Percentiles rank a stretch among this genome's conserved stretches.
phyloP scores from a whole-genome alignment of 345 rosid species.

The Carallia brachiata region DNA sequence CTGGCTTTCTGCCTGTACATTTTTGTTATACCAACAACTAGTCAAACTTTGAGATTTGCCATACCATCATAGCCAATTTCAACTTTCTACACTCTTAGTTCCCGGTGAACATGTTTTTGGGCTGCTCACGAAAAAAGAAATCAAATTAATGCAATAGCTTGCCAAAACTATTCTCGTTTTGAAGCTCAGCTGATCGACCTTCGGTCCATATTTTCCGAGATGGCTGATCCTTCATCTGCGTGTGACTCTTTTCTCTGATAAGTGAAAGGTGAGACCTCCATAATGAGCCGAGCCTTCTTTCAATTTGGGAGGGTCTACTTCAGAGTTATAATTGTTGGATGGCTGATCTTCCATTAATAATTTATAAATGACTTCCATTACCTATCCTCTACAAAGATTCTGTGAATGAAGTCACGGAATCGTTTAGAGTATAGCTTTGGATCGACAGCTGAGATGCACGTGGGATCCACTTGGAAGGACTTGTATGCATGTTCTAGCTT shows the following conservation, averaged over 20 bases:
- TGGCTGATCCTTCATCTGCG: neutral
- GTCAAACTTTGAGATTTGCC: neutral
- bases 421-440: slow-evolving; percentile 33
- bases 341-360: neutral
- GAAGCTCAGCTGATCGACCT: neutral
- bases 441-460: slow-evolving; percentile 37
- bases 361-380: no score
- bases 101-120: neutral
- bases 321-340: neutral
- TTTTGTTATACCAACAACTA: slow-evolving; percentile 2
- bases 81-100: neutral
- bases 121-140: neutral
- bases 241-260: no score
- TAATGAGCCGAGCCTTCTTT: no score
- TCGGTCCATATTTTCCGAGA: neutral
- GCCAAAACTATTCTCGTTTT: neutral
- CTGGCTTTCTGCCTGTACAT: slow-evolving; percentile 16
- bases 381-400: slow-evolving; percentile 24
- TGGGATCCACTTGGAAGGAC: slow-evolving; percentile 36
- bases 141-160: neutral
- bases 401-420: slow-evolving; percentile 31
- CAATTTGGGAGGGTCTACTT: neutral
- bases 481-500: slow-evolving; percentile 41
- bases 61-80: neutral
- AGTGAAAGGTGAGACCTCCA: no score